These are phyloP conservation scores for Fraxinus americana DNA, from an alignment of 257 asterid species.

Conservation along the genomic window DNA sequence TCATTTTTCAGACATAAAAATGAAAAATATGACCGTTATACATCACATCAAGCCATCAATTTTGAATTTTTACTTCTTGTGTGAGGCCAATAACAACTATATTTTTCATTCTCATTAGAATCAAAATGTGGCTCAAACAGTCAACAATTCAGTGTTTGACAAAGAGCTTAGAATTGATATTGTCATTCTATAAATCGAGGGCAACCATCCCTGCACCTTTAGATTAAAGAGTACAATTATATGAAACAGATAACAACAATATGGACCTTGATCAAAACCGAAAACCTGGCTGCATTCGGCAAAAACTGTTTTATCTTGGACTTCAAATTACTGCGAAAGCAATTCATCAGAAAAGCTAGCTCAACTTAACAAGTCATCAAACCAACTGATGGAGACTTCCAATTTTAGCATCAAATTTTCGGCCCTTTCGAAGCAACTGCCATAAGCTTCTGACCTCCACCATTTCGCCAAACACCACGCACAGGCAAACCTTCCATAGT, in stretches of 20 bases:
- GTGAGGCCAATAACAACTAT: too few species aligned
- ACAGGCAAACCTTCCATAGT: constrained; percentile 50
- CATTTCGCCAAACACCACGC: constrained; percentile 82
- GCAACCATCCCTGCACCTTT: background rate
- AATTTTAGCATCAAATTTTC: constrained; percentile 37
- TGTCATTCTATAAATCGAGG: background rate
- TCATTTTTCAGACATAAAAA: too few species aligned
- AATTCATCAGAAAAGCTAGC: constrained; percentile 19
- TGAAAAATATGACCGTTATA: too few species aligned
- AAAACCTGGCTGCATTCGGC: constrained; percentile 20
- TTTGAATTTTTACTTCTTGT: too few species aligned
- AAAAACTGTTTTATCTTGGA: constrained; percentile 25
- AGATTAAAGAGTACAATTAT: background rate
- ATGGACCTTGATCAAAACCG: background rate
- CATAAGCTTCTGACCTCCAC: constrained; percentile 86
- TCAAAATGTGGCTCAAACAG: background rate
- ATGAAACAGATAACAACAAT: background rate
- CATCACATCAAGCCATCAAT: too few species aligned
- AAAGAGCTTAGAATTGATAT: background rate
- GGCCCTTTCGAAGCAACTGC: constrained; percentile 43
- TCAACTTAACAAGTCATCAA: background rate
- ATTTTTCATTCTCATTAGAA: too few species aligned
- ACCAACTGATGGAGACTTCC: background rate
- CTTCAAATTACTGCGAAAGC: constrained; percentile 11
- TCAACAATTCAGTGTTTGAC: background rate